Evolutionary conservation across 208 protist genomes (phyloP), one percentile per base, ranked within the genome.

Genomic region (Leishmania mexicana): DNA sequence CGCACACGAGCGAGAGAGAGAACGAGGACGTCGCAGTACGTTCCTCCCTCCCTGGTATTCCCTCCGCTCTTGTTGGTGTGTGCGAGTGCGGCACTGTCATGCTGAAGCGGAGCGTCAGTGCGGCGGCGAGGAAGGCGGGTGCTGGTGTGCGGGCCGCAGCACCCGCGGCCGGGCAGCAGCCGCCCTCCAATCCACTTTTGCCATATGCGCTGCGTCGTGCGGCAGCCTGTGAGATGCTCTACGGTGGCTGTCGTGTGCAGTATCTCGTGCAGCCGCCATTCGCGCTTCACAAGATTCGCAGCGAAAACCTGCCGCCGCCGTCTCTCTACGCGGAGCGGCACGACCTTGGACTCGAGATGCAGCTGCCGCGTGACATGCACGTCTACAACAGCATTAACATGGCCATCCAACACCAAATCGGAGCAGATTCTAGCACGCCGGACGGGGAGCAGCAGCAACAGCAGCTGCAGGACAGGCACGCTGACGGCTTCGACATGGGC

Each of bases 191-290:
- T 49, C 80, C 93, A 19, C 86, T 97, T 15, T 83, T 97, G 24
- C 92, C 92, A 0, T 97, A 97, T 83, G 83, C 89, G 1, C 77
- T 97, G 51, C 90, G 90, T 1, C 85, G 86, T 24, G 86, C 94
- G 1, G 88, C 94, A 0, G 91, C 91, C 17, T 87, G 73, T 51
- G 91, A 96, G 64, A 92, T 97, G 90, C 80, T 97, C 2, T 95
- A 96, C 86, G 94, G 94, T 42, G 94, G 94, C 24, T 87, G 91
- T 13, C 89, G 94, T n/a, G 79, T 95, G 19, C 84, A 86, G 45
- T 80, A 93, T 81, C 88, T 97, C 15, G 86, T 89, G 4, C 85
- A 85, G 35, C 68, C 45, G 17, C 85, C 92, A 10, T 93, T 94
- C 71, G 71, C 83, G 13, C 81, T 97, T 4, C 84, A 91, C 57